Percentiles rank a stretch among this genome's conserved stretches.
Conservation (phyloP, 2,329 filamentous ascomycete species). For the Arthrobotrys musiformis region DNA sequence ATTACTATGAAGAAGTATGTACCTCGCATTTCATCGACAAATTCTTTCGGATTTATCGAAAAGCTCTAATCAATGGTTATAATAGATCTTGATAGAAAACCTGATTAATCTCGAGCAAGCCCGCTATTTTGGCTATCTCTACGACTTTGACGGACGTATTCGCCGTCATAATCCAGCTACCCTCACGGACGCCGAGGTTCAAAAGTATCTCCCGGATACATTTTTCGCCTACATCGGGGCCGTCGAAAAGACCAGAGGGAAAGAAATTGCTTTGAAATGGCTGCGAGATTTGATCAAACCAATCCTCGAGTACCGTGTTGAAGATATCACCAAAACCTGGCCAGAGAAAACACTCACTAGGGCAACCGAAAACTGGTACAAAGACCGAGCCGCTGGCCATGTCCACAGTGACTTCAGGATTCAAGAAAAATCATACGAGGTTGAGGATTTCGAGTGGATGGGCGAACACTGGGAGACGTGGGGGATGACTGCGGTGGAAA, state of each 20-base stretch:
- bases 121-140: slow-evolving; percentile 19
- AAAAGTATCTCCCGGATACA: slow-evolving; percentile 10
- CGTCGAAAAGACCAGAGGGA: slow-evolving; percentile 12
- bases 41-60: too few species aligned
- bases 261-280: slow-evolving; percentile 4
- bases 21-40: not conserved
- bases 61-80: too few species aligned
- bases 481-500: not conserved
- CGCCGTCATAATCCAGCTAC: not conserved
- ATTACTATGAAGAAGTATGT: slow-evolving; percentile 3
- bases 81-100: not conserved
- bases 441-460: slow-evolving; percentile 3
- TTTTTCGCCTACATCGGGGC: slow-evolving; percentile 36
- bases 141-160: slow-evolving; percentile 22
- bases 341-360: not conserved
- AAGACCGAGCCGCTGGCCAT: not conserved
- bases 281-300: slow-evolving; percentile 13
- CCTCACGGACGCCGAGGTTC: not conserved
- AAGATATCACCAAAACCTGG: slow-evolving; percentile 13
- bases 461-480: not conserved
- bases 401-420: slow-evolving; percentile 9
- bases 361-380: not conserved
- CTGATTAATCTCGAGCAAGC: slow-evolving; percentile 1
- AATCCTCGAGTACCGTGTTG: slow-evolving; percentile 21
- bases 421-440: not conserved